A percentile compares a stretch with the other conserved stretches of the same genome.
These are phyloP conservation scores for Phytophthora podocarpi DNA, from an alignment of 352 stramenopile species.

Conservation along the genomic window DNA sequence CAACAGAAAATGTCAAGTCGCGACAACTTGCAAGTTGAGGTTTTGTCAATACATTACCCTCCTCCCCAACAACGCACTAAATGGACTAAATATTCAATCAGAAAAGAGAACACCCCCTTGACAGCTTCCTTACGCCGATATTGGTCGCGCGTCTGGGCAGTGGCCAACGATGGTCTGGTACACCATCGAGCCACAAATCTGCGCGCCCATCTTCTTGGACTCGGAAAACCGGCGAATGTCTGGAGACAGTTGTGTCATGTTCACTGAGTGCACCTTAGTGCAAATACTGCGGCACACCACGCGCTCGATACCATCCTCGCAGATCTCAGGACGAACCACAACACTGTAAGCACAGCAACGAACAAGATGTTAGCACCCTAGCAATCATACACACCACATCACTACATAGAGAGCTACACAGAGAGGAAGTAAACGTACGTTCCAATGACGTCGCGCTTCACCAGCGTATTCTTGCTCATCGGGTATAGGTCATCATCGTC, in stretches of 20 bases:
- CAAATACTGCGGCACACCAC: constrained; percentile 43
- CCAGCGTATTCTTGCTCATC: constrained; percentile 27
- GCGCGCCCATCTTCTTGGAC: constrained; percentile 39
- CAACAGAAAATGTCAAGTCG: too few species aligned
- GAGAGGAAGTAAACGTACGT: constrained; percentile 29
- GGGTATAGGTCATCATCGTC: constrained; percentile 40
- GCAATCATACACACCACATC: neutral
- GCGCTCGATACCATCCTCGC: constrained; percentile 39
- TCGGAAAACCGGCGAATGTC: constrained; percentile 36
- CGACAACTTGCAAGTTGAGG: too few species aligned
- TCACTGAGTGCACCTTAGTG: constrained; percentile 39
- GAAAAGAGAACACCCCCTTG: neutral
- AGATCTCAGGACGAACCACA: constrained; percentile 38
- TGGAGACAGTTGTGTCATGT: constrained; percentile 20
- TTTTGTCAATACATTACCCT: constrained; percentile 16
- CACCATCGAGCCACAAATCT: constrained; percentile 37
- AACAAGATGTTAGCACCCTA: constrained; percentile 12
- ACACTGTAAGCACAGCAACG: constrained; percentile 24
- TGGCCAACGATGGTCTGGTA: constrained; percentile 39
- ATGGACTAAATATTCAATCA: constrained; percentile 35
- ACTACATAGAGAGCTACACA: neutral
- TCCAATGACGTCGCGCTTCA: constrained; percentile 45
- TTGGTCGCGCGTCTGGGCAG: constrained; percentile 30
- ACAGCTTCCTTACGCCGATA: constrained; percentile 19
- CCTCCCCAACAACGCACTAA: constrained; percentile 3